A percentile compares a stretch with the other conserved stretches of the same genome.
phyloP scores from a whole-genome alignment of 1,139 yeast species.

The Cylindricascospora bacillispora region DNA sequence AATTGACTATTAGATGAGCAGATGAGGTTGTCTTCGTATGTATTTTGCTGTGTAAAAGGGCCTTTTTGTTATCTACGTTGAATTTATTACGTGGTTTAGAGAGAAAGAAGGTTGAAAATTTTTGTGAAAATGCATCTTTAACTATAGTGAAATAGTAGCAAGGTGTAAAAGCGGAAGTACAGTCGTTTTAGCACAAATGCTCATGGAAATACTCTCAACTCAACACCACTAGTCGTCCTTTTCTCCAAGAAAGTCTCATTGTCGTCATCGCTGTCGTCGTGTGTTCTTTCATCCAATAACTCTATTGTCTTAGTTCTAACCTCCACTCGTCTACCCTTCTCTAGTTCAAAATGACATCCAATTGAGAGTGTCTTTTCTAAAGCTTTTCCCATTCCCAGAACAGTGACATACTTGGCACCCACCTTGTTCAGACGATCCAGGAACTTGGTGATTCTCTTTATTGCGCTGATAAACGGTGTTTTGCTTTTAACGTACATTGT shows the following conservation, averaged over 20 bases:
- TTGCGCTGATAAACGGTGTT: slow-evolving; percentile 52
- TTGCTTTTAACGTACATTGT: slow-evolving; percentile 41
- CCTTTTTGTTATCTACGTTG: too few relatives aligned
- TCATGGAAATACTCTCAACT: too few relatives aligned
- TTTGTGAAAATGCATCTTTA: too few relatives aligned
- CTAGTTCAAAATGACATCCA: slow-evolving; percentile 40
- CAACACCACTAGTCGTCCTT: slow-evolving; percentile 48
- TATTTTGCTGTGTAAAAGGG: not conserved
- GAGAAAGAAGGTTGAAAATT: not conserved
- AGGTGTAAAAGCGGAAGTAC: too few relatives aligned
- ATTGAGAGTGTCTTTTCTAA: slow-evolving; percentile 42
- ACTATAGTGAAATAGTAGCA: too few relatives aligned
- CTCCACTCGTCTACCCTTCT: slow-evolving; percentile 37
- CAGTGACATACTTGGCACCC: slow-evolving; percentile 33
- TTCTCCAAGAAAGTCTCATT: slow-evolving; percentile 33
- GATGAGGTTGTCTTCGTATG: not conserved
- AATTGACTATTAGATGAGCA: not conserved
- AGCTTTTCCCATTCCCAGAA: slow-evolving; percentile 61
- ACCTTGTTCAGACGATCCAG: slow-evolving; percentile 29
- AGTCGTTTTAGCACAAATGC: too few relatives aligned
- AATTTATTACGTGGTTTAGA: slow-evolving; percentile 1
- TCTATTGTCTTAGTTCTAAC: slow-evolving; percentile 44
- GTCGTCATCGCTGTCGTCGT: slow-evolving; percentile 14
- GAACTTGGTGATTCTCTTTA: slow-evolving; percentile 42
- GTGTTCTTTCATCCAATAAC: slow-evolving; percentile 35